Evolutionary conservation across 164 flowering plant species (phyloP).

Genomic region (Vitis cinerea): DNA sequence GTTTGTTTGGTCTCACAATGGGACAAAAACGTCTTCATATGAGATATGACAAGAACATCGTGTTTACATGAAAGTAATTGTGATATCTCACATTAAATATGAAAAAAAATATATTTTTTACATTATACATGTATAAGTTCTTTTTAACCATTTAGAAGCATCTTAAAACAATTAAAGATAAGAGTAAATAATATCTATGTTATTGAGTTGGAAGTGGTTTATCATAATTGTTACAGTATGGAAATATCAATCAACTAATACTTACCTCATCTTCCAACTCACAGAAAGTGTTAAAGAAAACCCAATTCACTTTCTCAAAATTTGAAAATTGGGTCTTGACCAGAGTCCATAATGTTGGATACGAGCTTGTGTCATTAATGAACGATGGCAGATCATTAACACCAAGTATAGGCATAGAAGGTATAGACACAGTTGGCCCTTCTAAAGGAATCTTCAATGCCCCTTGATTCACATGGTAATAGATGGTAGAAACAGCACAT

Average conservation of each 20-base stretch:
- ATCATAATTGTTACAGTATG: no score
- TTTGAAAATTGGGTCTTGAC: constrained; percentile 22
- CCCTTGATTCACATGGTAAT: constrained; percentile 24
- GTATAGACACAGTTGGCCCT: constrained; percentile 9
- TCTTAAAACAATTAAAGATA: no score
- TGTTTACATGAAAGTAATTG: no score
- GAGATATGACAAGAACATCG: no score
- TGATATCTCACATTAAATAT: no score
- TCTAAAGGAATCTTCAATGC: constrained; percentile 7
- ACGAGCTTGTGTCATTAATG: not conserved
- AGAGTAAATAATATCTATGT: no score
- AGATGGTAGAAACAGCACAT: constrained; percentile 26
- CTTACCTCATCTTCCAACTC: constrained; percentile 23
- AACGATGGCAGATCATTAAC: constrained; percentile 40
- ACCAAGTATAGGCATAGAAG: constrained; percentile 33
- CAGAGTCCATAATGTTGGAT: constrained; percentile 6
- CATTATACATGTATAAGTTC: no score
- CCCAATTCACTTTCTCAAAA: constrained; percentile 15
- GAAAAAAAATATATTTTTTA: no score
- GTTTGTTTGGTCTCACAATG: no score
- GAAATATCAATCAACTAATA: not conserved
- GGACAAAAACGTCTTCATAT: no score
- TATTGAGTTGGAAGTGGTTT: no score
- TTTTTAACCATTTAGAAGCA: no score
- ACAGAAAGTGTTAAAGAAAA: constrained; percentile 22